These are phyloP conservation scores for Leptomonas seymouri DNA, from an alignment of 208 protist genomes.

Conservation along the genomic window DNA sequence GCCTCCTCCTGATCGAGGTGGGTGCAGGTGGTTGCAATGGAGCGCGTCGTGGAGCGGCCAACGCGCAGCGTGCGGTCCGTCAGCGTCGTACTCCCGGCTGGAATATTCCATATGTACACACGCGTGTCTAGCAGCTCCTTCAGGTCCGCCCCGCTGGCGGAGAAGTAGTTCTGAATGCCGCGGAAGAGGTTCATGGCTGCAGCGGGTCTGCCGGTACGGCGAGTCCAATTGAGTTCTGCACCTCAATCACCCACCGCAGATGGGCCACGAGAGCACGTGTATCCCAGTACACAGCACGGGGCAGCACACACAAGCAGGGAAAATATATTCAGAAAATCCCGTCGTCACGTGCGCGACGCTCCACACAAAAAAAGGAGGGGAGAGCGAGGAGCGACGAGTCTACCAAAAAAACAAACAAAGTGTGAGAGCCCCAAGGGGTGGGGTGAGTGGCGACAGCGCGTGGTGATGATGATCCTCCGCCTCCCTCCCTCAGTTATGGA, in stretches of 20 bases:
- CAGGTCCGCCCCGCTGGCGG: conserved; percentile 30
- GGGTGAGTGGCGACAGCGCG: too few species aligned
- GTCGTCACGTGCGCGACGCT: not conserved
- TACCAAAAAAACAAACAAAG: not conserved
- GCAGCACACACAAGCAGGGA: conserved; percentile 3
- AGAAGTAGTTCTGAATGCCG: conserved; percentile 42
- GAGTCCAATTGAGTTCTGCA: conserved; percentile 12
- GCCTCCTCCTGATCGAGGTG: conserved; percentile 53
- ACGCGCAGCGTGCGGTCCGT: conserved; percentile 49
- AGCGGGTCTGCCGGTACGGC: not conserved
- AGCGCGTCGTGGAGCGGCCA: conserved; percentile 41
- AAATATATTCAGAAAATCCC: not conserved
- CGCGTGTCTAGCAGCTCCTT: conserved; percentile 64
- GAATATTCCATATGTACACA: conserved; percentile 85
- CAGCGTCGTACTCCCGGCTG: conserved; percentile 49
- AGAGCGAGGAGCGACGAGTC: not conserved
- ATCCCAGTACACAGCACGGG: not conserved
- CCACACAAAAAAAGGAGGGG: not conserved
- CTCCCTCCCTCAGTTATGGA: too few species aligned
- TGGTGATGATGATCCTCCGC: too few species aligned
- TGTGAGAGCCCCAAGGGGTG: too few species aligned
- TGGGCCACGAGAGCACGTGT: not conserved
- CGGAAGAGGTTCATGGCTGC: conserved; percentile 50
- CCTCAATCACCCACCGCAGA: conserved; percentile 8
- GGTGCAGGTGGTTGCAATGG: conserved; percentile 48